These are phyloP conservation scores for Dipteronia sinensis DNA, from an alignment of 345 rosid genomes.

Conservation along the genomic window DNA sequence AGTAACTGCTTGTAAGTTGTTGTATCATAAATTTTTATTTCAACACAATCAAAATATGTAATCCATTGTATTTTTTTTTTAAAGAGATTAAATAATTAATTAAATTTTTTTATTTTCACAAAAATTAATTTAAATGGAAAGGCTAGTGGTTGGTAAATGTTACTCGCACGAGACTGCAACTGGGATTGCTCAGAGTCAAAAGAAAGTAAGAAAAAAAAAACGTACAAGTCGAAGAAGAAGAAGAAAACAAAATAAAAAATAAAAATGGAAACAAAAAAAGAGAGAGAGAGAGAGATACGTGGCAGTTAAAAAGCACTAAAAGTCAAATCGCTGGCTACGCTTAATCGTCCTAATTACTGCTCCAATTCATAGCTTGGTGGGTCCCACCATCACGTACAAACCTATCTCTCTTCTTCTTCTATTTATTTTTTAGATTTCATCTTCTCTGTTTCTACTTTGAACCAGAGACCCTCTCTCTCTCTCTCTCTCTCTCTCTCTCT, in stretches of 20 bases:
- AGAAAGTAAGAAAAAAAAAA: too few relatives aligned
- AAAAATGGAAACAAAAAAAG: constrained; percentile 16
- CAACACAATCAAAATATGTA: too few relatives aligned
- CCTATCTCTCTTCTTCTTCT: background rate
- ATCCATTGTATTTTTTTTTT: background rate
- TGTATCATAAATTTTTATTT: too few relatives aligned
- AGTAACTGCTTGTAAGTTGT: too few relatives aligned
- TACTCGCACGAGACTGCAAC: background rate
- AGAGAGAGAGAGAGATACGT: constrained; percentile 39
- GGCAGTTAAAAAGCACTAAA: constrained; percentile 53
- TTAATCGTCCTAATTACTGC: constrained; percentile 51
- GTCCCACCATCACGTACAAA: constrained; percentile 33
- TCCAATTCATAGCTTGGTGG: constrained; percentile 24
- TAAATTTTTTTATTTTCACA: too few relatives aligned
- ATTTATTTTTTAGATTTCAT: constrained; percentile 18
- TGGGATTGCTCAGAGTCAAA: background rate
- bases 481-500: too few relatives aligned
- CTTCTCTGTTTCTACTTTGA: background rate
- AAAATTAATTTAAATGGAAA: too few relatives aligned
- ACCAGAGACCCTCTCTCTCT: background rate
- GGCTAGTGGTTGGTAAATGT: too few relatives aligned
- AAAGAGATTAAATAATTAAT: too few relatives aligned
- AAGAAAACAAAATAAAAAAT: constrained; percentile 10
- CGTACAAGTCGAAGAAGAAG: background rate
- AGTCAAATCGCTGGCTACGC: constrained; percentile 56